Evolutionary conservation across 768 basidiomycete genomes (phyloP).

Genomic region (Peribolospora kevripleyi): DNA sequence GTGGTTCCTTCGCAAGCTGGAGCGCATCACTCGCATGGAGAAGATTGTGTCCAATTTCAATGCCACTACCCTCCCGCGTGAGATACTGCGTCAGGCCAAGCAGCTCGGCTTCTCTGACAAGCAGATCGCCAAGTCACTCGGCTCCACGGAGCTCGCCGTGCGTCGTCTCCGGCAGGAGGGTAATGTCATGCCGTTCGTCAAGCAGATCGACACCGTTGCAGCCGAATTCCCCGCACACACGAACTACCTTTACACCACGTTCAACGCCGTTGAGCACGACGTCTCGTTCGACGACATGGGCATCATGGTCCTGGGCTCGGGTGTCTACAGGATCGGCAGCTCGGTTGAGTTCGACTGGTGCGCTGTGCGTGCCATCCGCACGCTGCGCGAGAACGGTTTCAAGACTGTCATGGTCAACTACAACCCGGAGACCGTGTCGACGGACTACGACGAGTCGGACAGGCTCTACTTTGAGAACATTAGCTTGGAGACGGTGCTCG

Average conservation of each 20-base stretch:
- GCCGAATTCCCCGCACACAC: slow-evolving; percentile 97
- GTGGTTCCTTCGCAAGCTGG: slow-evolving; percentile 84
- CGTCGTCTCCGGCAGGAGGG: slow-evolving; percentile 67
- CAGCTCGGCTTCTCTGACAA: slow-evolving; percentile 91
- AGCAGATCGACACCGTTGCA: slow-evolving; percentile 97
- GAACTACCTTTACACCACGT: slow-evolving; percentile 95
- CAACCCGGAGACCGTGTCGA: slow-evolving; percentile 96
- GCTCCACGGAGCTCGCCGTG: slow-evolving; percentile 79
- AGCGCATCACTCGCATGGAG: slow-evolving; percentile 64
- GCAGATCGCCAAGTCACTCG: slow-evolving; percentile 55
- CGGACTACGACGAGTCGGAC: slow-evolving; percentile 97
- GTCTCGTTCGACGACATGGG: slow-evolving; percentile 69
- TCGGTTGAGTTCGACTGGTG: slow-evolving; percentile 99
- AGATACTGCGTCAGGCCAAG: slow-evolving; percentile 55
- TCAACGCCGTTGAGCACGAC: slow-evolving; percentile 90
- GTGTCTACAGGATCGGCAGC: slow-evolving; percentile 94
- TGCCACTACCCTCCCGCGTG: slow-evolving; percentile 10
- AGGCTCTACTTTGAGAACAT: slow-evolving; percentile 98
- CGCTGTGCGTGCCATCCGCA: slow-evolving; percentile 87
- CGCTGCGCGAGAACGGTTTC: slow-evolving; percentile 75
- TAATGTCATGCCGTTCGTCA: slow-evolving; percentile 68
- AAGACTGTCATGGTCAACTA: slow-evolving; percentile 99
- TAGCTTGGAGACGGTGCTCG: slow-evolving; percentile 79
- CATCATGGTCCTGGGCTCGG: slow-evolving; percentile 91
- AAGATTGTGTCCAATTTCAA: slow-evolving; percentile 27